Evolutionary conservation across 768 basidiomycete species (phyloP).

Genomic region (Termitomyces sp.): DNA sequence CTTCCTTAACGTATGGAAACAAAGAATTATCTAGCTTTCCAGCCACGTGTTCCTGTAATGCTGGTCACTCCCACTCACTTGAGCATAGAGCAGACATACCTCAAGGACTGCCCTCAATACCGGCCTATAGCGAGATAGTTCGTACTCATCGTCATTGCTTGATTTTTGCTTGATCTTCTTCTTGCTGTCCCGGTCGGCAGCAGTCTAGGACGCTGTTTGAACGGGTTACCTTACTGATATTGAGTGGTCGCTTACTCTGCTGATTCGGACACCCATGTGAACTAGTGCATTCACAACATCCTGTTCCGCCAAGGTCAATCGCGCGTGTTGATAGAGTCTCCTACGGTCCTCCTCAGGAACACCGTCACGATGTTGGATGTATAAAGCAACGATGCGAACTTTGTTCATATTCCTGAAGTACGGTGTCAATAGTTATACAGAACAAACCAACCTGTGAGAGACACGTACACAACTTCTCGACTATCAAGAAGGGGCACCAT

Average conservation of each 20-base stretch:
- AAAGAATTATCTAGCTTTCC: constrained; percentile 71
- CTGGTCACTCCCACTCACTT: background rate
- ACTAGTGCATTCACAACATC: constrained; percentile 89
- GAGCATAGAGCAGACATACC: constrained; percentile 36
- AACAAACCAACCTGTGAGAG: background rate
- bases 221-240: background rate
- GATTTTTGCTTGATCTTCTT: constrained; percentile 79
- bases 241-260: constrained; percentile 51
- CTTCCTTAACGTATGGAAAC: constrained; percentile 91
- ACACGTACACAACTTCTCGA: constrained; percentile 70
- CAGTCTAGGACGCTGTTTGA: constrained; percentile 41
- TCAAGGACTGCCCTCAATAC: constrained; percentile 77
- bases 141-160: constrained; percentile 88
- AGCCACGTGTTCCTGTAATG: constrained; percentile 70
- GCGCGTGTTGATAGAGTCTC: constrained; percentile 91
- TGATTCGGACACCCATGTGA: constrained; percentile 79
- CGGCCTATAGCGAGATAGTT: constrained; percentile 92
- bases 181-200: constrained; percentile 74
- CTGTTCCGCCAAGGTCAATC: constrained; percentile 82
- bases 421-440: background rate
- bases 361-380: constrained; percentile 92
- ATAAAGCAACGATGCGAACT: constrained; percentile 93
- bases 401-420: constrained; percentile 76
- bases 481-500: constrained; percentile 97
- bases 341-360: constrained; percentile 98